Base-by-base conservation (phyloP, 2,329 filamentous ascomycete species). In the Grosmannia huntii region DNA sequence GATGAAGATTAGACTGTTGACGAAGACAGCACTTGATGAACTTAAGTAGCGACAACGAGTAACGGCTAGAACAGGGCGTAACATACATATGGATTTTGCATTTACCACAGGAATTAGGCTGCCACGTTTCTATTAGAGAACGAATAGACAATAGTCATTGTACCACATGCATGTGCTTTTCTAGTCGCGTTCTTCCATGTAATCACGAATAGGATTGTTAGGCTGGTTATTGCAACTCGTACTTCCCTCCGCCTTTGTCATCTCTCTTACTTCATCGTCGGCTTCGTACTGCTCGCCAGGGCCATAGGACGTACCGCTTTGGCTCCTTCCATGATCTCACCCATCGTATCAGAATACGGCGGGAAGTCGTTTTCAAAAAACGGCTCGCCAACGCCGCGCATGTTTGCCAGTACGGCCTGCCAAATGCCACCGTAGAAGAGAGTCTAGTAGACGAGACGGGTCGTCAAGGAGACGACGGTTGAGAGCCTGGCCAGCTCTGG, bases 291-390 rank as follows among this genome's bases (percentile, higher is more conserved):
- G 44, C 11, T 48, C 44, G 44, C 44, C 19, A 48, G 21, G 10
- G 21, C 21, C 21, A 48, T n/a, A 48, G 19, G 2, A 50, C 21
- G 48, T 21, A 27, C 12, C 53, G 38, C 58, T 48, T 54, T 57
- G 19, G 54, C 41, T 19, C 49, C 41, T 50, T 6, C 28, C 12
- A 54, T 12, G 33, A 59, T 57, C 25, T 53, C 58, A 12, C 50
- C 55, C 28, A 59, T 41, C 55, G 57, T 59, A 41, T 60, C 51
- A 3, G 55, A 59, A 44, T 50, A 38, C 12, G 55, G 51, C 16
- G 58, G 58, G 14, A 60, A 60, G n/a, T 60, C 55, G 16, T 41
- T 33, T 6, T 60, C 58, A 1, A 50, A 33, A 31, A 27, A 9
- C 25, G 53, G 53, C n/a, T 55, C 53, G 12, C 53, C 53, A n/a